These are phyloP conservation scores for Colletotrichum paranaense DNA, from an alignment of 2,329 filamentous ascomycete genomes.

Conservation along the genomic window DNA sequence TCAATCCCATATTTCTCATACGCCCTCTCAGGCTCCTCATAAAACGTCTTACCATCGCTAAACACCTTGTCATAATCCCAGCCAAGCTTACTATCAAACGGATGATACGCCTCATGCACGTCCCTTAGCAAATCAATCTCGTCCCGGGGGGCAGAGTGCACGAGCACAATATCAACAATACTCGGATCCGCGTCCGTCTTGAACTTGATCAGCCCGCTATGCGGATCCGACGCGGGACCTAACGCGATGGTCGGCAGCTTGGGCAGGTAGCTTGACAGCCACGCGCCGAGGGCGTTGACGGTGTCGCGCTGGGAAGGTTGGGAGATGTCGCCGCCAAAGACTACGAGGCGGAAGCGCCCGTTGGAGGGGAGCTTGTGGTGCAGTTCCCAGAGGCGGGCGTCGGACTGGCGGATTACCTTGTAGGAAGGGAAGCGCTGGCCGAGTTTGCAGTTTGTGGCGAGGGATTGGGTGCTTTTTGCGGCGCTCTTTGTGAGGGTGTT, in stretches of 20 bases:
- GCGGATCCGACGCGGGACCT: conserved; percentile 23
- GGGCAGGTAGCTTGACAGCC: conserved; percentile 43
- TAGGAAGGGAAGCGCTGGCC: conserved; percentile 71
- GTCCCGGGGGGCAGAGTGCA: conserved; percentile 67
- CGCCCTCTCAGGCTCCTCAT: conserved; percentile 61
- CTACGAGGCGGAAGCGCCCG: conserved; percentile 67
- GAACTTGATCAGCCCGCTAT: conserved; percentile 26
- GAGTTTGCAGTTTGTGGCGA: conserved; percentile 58
- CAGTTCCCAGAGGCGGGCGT: conserved; percentile 67
- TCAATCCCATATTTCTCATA: conserved; percentile 71
- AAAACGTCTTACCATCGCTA: conserved; percentile 64
- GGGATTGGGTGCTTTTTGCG: conserved; percentile 48
- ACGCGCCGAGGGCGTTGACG: conserved; percentile 59
- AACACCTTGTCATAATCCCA: conserved; percentile 69
- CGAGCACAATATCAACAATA: conserved; percentile 63
- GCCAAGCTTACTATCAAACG: conserved; percentile 47
- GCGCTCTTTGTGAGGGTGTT: conserved; percentile 55
- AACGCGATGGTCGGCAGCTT: conserved; percentile 25
- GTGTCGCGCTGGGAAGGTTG: conserved; percentile 53
- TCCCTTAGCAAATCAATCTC: conserved; percentile 61
- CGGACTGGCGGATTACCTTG: conserved; percentile 69
- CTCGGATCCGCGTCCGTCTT: conserved; percentile 46
- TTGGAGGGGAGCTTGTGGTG: conserved; percentile 67
- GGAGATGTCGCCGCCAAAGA: conserved; percentile 72
- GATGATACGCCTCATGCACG: conserved; percentile 49